Percentiles rank a stretch among this genome's conserved stretches.
Evolutionary conservation across 441 rosid genomes (phyloP).

Genomic region (Dalechampia spathulata): DNA sequence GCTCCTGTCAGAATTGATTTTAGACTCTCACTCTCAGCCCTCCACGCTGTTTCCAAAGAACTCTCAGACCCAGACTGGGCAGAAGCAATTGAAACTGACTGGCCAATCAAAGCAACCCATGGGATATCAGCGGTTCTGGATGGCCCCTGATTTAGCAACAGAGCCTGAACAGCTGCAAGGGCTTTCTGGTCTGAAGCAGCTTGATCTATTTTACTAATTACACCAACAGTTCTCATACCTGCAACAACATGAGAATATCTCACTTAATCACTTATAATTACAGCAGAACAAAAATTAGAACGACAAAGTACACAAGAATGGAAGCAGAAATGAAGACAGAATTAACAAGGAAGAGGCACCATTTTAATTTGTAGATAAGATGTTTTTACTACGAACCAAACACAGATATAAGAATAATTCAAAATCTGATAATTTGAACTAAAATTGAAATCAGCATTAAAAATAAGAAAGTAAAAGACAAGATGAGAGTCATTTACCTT

Average conservation of each 20-base stretch:
- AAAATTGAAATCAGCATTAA: no score
- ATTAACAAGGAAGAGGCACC: not conserved
- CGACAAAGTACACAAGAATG: no score
- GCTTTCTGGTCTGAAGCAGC: slow-evolving; percentile 75
- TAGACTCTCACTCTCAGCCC: slow-evolving; percentile 83
- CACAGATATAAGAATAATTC: not conserved
- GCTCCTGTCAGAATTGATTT: slow-evolving; percentile 73
- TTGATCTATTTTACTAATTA: slow-evolving; percentile 88
- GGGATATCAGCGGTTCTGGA: slow-evolving; percentile 77
- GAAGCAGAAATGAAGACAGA: not conserved
- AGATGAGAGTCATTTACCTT: slow-evolving; percentile 29
- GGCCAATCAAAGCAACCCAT: slow-evolving; percentile 95
- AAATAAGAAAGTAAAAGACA: not conserved
- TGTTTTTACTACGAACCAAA: not conserved
- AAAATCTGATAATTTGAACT: not conserved
- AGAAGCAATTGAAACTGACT: slow-evolving; percentile 81
- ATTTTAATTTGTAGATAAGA: not conserved
- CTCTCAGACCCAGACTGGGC: slow-evolving; percentile 76
- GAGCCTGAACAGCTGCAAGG: slow-evolving; percentile 85
- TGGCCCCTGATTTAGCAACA: slow-evolving; percentile 74
- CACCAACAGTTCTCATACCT: slow-evolving; percentile 90
- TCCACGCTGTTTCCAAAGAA: slow-evolving; percentile 93
- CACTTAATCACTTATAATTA: slow-evolving; percentile 9
- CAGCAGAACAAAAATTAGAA: slow-evolving; percentile 10
- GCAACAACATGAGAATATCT: slow-evolving; percentile 2